Conservation (phyloP, 106 monocot species). For the Dendrobium chrysotoxum region DNA sequence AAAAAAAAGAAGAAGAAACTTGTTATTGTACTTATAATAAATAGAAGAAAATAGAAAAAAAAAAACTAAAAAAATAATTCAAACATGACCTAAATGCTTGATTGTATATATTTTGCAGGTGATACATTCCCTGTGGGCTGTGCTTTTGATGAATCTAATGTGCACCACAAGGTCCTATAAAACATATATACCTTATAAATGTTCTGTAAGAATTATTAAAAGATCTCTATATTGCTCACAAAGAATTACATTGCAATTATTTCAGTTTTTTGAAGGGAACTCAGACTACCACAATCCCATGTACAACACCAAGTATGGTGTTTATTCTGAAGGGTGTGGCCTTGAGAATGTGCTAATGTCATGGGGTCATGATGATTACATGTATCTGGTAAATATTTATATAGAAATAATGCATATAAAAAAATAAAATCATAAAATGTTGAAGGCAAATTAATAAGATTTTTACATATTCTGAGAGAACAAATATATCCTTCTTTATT, state of each 20-base stretch:
- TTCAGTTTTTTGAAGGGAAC: constrained; percentile 69
- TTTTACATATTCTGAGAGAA: no score
- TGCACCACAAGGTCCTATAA: constrained; percentile 53
- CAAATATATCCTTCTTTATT: background rate
- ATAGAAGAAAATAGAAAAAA: no score
- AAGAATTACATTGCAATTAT: background rate
- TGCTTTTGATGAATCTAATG: constrained; percentile 61
- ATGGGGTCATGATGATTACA: constrained; percentile 93
- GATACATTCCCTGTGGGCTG: constrained; percentile 93
- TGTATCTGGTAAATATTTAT: constrained; percentile 60
- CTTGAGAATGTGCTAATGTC: constrained; percentile 86
- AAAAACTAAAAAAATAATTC: no score
- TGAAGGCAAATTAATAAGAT: no score
- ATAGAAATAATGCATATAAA: no score
- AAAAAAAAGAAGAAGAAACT: no score
- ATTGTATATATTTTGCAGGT: constrained; percentile 16
- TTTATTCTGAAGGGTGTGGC: constrained; percentile 80
- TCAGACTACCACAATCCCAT: constrained; percentile 52
- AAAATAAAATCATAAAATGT: no score
- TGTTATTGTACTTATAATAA: no score
- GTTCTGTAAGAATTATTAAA: no score
- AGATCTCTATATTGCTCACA: background rate
- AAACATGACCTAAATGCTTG: no score
- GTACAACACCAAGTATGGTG: constrained; percentile 61
- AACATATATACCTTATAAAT: background rate